Evolutionary conservation across 1,284 basidiomycete genomes (phyloP), one percentile per base, ranked within the genome.

Genomic region (Puccinia hordei): DNA sequence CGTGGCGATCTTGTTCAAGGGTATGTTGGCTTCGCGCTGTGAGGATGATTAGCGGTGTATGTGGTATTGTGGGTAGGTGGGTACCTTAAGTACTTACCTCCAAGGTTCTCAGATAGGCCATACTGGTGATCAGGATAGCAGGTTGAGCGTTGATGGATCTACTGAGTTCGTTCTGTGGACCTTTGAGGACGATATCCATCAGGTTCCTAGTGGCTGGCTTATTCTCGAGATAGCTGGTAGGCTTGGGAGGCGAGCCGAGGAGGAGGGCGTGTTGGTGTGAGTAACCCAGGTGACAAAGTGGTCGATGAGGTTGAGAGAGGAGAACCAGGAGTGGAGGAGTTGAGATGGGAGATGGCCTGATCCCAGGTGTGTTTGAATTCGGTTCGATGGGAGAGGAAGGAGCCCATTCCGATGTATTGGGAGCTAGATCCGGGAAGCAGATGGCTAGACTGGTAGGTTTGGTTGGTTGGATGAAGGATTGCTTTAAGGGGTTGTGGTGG

Each of bases 331-430:
- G 46, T 83, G 82, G 65, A 84, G 8, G 72, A 73, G 2, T 24
- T 75, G 27, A 84, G 75, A 24, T 83, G 83, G 10, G 83, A 80
- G 51, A 84, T 81, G 17, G 85, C 85, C 74, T 85, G 84, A 24
- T 77, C 74, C 85, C 85, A 85, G 10, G 82, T 82, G 46, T 82
- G 76, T 17, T 80, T 68, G 35, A 83, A 83, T 3, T 81, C 35
- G 9, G 24, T 8, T 0, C 22, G 61, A 51, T 51, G 13, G 13
- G 10, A 5, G 6, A 79, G 27, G 68, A 79, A 79, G 10, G 66
- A 72, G 12, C 83, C 84, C 84, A 85, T 85, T 30, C 83, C 82
- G 44, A 84, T 82, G 61, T 85, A 85, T 72, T 85, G 84, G 27
- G 83, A 83, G 0, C 85, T 84, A 4, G 82, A 82, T 15, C 85